phyloP scores from a whole-genome alignment of 1,139 yeast species.

The Magnusiomyces paraingens region DNA sequence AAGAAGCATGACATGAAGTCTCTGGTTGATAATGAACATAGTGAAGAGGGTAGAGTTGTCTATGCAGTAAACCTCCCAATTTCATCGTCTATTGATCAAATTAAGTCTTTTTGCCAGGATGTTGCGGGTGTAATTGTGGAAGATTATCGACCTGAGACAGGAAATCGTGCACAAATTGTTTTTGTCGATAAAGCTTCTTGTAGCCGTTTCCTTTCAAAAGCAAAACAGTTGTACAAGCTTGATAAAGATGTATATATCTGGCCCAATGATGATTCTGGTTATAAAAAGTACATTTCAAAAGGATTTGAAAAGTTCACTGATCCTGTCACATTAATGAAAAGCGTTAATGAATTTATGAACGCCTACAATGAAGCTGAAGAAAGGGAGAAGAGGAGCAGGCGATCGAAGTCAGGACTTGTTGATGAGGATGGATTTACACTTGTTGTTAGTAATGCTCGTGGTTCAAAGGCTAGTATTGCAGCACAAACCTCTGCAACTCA shows the following conservation, averaged over 20 bases:
- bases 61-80: constrained; percentile 77
- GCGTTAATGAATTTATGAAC: constrained; percentile 54
- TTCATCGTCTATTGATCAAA: constrained; percentile 44
- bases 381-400: constrained; percentile 50
- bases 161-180: constrained; percentile 53
- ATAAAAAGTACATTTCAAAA: constrained; percentile 25
- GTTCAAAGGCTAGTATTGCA: constrained; percentile 39
- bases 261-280: constrained; percentile 19
- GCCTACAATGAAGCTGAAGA: constrained; percentile 70
- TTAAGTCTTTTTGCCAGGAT: constrained; percentile 53
- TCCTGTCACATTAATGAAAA: constrained; percentile 41
- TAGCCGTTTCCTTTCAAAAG: constrained; percentile 55
- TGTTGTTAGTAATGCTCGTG: constrained; percentile 77
- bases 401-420: constrained; percentile 40
- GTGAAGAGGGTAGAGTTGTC: constrained; percentile 39
- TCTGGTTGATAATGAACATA: constrained; percentile 12
- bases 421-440: constrained; percentile 93
- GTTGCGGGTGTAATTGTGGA: constrained; percentile 58
- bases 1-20: constrained; percentile 23
- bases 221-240: constrained; percentile 33
- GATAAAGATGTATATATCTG: constrained; percentile 4
- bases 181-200: constrained; percentile 73
- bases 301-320: constrained; percentile 38
- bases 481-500: constrained; percentile 27
- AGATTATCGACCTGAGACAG: constrained; percentile 29